Evolutionary conservation across 2,329 filamentous ascomycete species (phyloP).

Genomic region (Thielaviopsis musarum): DNA sequence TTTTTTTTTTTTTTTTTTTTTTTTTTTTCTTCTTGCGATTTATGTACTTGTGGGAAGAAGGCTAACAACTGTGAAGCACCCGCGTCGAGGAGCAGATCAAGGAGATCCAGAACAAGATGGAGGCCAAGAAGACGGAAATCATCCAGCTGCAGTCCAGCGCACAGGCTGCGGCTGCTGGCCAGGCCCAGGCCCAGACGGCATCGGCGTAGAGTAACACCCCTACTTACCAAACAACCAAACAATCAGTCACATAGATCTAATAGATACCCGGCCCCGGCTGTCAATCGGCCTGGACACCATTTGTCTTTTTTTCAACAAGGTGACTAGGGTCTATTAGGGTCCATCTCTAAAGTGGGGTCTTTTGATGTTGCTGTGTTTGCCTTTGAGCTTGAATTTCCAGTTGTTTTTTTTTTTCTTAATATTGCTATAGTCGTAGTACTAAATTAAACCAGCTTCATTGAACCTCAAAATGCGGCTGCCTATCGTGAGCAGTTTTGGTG

Average conservation of each 20-base stretch:
- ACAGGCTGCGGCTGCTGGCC: slow-evolving; percentile 21
- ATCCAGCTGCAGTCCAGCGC: slow-evolving; percentile 36
- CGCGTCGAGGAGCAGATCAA: slow-evolving; percentile 34
- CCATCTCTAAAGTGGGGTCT: neutral
- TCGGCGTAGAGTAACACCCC: neutral
- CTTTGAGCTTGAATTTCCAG: neutral
- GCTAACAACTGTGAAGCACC: slow-evolving; percentile 7
- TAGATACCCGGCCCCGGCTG: neutral
- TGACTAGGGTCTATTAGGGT: neutral
- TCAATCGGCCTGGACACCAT: neutral
- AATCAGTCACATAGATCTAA: neutral
- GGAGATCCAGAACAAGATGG: slow-evolving; percentile 37
- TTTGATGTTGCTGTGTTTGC: neutral
- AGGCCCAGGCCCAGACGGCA: neutral
- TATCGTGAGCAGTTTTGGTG: neutral
- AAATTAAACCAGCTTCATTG: neutral
- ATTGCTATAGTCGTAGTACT: neutral
- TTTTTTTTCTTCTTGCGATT: no score
- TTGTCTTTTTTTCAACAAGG: neutral
- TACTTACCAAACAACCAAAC: neutral
- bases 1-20: neutral
- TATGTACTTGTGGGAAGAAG: no score
- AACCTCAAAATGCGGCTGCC: neutral
- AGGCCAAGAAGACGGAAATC: slow-evolving; percentile 43
- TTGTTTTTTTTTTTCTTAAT: neutral